A percentile compares a stretch with the other conserved stretches of the same genome.
phyloP scores from a whole-genome alignment of 768 basidiomycete species.

The Tulasnella sp. region DNA sequence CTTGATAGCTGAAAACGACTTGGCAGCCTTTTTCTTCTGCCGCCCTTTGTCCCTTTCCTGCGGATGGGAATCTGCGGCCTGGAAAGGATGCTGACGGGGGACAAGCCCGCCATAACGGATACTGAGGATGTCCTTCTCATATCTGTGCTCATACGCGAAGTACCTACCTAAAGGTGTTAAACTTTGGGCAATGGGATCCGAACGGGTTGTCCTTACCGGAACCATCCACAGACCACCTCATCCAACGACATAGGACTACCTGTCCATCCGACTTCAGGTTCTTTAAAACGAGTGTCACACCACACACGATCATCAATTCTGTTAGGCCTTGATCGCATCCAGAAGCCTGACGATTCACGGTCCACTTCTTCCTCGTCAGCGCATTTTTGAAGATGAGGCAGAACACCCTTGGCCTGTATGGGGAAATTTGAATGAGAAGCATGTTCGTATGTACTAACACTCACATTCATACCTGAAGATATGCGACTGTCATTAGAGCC shows the following conservation, averaged over 20 bases:
- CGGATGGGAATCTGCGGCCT: not conserved
- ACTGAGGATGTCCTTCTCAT: not conserved
- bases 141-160: slow-evolving; percentile 13
- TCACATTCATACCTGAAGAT: slow-evolving; percentile 40
- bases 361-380: slow-evolving; percentile 1
- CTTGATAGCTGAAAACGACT: not conserved
- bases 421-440: not conserved
- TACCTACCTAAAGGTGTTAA: slow-evolving; percentile 2
- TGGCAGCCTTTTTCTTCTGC: not conserved
- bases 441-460: not conserved
- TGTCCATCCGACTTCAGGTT: not conserved
- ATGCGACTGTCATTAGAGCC: slow-evolving; percentile 49
- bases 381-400: slow-evolving; percentile 43
- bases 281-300: slow-evolving; percentile 14
- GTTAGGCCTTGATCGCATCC: slow-evolving; percentile 9
- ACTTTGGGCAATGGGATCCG: not conserved
- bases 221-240: slow-evolving; percentile 12
- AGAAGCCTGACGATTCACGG: slow-evolving; percentile 3
- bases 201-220: not conserved
- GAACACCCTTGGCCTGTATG: slow-evolving; percentile 32
- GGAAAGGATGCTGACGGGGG: not conserved
- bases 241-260: slow-evolving; percentile 1
- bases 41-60: too few species aligned
- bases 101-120: slow-evolving; percentile 3
- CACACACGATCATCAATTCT: slow-evolving; percentile 9